phyloP scores from a whole-genome alignment of 129 eudicot genomes.

The Saposhnikovia divaricata region DNA sequence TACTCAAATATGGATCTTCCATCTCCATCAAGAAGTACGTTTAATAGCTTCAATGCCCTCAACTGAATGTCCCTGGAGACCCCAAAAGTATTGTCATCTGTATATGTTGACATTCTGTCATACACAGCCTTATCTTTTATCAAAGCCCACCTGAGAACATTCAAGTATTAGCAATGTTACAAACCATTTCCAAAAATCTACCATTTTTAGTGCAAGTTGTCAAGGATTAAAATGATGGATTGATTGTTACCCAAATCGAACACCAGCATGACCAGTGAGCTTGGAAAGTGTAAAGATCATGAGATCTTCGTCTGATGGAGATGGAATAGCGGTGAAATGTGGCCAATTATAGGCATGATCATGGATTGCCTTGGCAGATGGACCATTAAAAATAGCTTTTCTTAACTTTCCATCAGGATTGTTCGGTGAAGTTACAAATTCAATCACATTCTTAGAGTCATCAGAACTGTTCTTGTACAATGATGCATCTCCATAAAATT shows the following conservation, averaged over 20 bases:
- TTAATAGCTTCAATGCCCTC: constrained; percentile 49
- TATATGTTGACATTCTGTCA: constrained; percentile 23
- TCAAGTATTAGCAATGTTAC: not conserved
- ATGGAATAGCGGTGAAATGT: constrained; percentile 51
- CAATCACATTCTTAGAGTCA: constrained; percentile 25
- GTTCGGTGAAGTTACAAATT: constrained; percentile 56
- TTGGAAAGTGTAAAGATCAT: constrained; percentile 63
- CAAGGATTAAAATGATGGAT: constrained; percentile 7
- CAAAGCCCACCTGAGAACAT: constrained; percentile 38
- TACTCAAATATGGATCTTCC: constrained; percentile 35
- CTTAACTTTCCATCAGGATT: constrained; percentile 50
- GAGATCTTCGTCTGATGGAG: constrained; percentile 57
- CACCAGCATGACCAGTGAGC: constrained; percentile 71
- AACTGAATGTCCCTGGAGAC: constrained; percentile 50
- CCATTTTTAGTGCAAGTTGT: constrained; percentile 12
- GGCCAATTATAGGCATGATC: constrained; percentile 71
- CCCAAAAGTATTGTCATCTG: constrained; percentile 17
- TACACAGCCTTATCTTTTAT: constrained; percentile 51
- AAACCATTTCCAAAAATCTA: not conserved
- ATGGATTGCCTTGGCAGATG: constrained; percentile 26
- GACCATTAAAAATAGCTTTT: constrained; percentile 33
- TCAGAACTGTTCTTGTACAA: constrained; percentile 18
- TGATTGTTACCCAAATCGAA: constrained; percentile 46
- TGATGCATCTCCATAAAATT: constrained; percentile 44
- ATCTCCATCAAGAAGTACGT: constrained; percentile 29